phyloP scores from a whole-genome alignment of 2,329 filamentous ascomycete genomes.

The Colletotrichum zoysiae region DNA sequence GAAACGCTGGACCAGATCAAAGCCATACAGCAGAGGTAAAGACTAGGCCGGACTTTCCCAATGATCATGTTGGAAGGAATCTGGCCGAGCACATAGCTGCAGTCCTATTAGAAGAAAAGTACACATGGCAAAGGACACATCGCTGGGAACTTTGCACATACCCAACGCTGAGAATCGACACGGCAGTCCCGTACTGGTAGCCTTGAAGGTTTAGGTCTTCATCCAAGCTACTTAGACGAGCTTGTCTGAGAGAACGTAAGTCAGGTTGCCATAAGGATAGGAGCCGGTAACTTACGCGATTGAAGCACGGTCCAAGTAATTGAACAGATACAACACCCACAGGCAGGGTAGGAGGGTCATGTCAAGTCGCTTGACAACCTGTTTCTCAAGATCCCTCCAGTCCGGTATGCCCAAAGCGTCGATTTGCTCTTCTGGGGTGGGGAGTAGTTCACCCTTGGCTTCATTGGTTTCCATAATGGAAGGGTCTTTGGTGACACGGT shows the following conservation, averaged over 20 bases:
- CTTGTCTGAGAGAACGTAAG: conserved; percentile 40
- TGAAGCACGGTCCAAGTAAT: conserved; percentile 44
- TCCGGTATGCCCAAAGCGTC: conserved; percentile 44
- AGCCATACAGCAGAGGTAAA: conserved; percentile 42
- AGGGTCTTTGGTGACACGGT: conserved; percentile 23
- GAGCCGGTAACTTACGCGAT: conserved; percentile 33
- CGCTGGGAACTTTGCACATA: background rate
- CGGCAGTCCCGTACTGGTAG: conserved; percentile 46
- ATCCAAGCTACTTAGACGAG: conserved; percentile 44
- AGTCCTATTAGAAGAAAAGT: background rate
- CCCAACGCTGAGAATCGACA: conserved; percentile 46
- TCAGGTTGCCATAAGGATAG: background rate
- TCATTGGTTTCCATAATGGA: conserved; percentile 30
- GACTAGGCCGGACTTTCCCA: conserved; percentile 39
- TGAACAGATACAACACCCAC: conserved; percentile 44
- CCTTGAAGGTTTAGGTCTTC: conserved; percentile 45
- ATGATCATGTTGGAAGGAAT: conserved; percentile 44
- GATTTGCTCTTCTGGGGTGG: conserved; percentile 42
- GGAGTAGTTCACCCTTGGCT: conserved; percentile 7
- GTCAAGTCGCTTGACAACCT: conserved; percentile 43
- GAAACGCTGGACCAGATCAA: conserved; percentile 42
- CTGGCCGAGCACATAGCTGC: conserved; percentile 40
- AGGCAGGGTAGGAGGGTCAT: conserved; percentile 44
- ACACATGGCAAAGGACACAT: accelerated
- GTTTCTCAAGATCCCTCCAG: conserved; percentile 44